Base-by-base conservation (phyloP, 1,284 basidiomycete genomes). In the Ustilago trichophora region DNA sequence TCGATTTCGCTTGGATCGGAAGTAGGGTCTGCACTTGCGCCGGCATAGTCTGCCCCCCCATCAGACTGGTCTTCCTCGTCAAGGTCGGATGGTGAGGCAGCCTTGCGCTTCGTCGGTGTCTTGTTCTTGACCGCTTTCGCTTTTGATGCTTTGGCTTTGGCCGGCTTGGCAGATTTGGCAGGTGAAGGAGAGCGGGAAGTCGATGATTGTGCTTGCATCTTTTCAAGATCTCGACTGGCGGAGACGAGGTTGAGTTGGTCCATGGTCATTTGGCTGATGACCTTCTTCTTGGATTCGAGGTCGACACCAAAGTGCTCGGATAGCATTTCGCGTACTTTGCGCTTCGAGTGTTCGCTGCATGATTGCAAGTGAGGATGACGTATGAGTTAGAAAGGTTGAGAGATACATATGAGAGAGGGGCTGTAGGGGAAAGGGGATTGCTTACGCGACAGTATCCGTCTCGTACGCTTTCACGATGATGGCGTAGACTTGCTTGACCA, bases 271-370 rank as follows among this genome's bases (percentile, higher is more conserved):
- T 42, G 3, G 27, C 35, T 48, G 31, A 70, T 42, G 40, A 45
- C 32, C 41, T 60, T 57, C 35, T 70, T 70, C 21, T 40, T 43
- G 16, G 26, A 4, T 19, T 65, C 46, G 19, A 70, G 48, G 26
- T 60, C 46, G 29, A 62, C 53, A 19, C 47, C 57, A 26, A 62
- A 70, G 22, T 57, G 53, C 3, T 50, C 42, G 13, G 31, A 25
- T 22, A 70, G 57, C 42, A 46, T 48, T 6, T 50, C 38, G 12
- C 67, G 52, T 15, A 65, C 24, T 18, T 37, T 41, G 11, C 54
- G 50, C 26, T 57, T 65, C 2, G 60, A 33, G n/a, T 53, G 35
- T 9, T 64, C 24, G 11, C 64, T 62, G 46, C 19, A 22, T 33
- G 11, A n/a, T 5, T 7, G 34, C 37, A 25, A 26, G 15, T 13